phyloP scores from a whole-genome alignment of 257 asterid genomes.

The Catharanthus roseus region DNA sequence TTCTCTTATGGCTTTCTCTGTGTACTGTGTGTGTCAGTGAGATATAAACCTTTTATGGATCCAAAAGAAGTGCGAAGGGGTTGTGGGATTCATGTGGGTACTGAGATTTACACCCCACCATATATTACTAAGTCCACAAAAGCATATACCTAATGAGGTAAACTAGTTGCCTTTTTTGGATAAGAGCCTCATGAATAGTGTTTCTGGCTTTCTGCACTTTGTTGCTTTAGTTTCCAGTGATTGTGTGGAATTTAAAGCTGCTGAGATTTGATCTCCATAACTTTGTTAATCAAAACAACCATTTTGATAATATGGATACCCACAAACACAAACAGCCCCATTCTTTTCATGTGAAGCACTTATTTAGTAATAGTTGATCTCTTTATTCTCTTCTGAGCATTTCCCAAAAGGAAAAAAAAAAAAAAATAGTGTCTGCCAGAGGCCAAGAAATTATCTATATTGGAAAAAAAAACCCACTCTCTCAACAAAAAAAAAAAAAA shows the following conservation, averaged over 20 bases:
- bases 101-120: slow-evolving; percentile 17
- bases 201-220: background rate
- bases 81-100: slow-evolving; percentile 18
- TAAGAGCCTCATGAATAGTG: background rate
- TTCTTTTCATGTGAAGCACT: background rate
- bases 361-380: too few relatives aligned
- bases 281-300: background rate
- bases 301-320: too few relatives aligned
- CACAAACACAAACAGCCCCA: background rate
- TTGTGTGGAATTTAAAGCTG: slow-evolving; percentile 6
- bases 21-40: background rate
- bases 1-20: background rate
- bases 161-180: slow-evolving; percentile 21
- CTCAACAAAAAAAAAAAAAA: too few relatives aligned
- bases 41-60: slow-evolving; percentile 4
- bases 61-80: slow-evolving; percentile 9
- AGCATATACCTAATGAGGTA: slow-evolving; percentile 19
- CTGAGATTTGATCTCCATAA: background rate
- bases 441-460: too few relatives aligned
- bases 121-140: slow-evolving; percentile 8
- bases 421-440: too few relatives aligned
- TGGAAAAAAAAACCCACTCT: too few relatives aligned
- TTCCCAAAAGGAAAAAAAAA: background rate
- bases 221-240: slow-evolving; percentile 5
- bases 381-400: background rate